Evolutionary conservation across 2,329 filamentous ascomycete genomes (phyloP).

Genomic region (Neophaeococcomyces aloes): DNA sequence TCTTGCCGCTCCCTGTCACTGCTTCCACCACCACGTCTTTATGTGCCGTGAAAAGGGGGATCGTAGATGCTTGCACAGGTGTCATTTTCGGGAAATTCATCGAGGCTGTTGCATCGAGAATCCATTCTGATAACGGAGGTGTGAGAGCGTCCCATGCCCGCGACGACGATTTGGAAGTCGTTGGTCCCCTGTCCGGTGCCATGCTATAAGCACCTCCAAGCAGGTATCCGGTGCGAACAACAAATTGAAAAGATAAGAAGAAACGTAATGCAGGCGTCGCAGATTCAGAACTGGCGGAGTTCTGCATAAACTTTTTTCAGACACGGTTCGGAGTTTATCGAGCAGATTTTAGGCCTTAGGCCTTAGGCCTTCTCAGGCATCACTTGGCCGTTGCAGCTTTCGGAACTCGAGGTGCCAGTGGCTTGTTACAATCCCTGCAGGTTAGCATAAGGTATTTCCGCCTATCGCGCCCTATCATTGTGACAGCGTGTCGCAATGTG

Average conservation of each 20-base stretch:
- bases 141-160: conserved; percentile 59
- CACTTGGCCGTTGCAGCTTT: not conserved
- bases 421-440: conserved; percentile 2
- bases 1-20: conserved; percentile 86
- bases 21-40: conserved; percentile 91
- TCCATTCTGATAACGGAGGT: conserved; percentile 67
- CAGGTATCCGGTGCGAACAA: no score
- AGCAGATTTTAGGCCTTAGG: not conserved
- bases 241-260: no score
- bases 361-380: not conserved
- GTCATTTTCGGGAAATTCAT: conserved; percentile 86
- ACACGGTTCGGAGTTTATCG: not conserved
- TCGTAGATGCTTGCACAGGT: conserved; percentile 85
- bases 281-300: no score
- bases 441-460: not conserved
- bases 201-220: conserved; percentile 6
- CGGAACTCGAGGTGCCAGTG: not conserved
- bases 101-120: conserved; percentile 67
- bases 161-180: conserved; percentile 38
- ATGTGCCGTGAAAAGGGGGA: conserved; percentile 78
- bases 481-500: conserved; percentile 8
- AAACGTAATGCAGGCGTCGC: no score
- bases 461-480: conserved; percentile 1
- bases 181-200: conserved; percentile 31
- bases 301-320: conserved; percentile 1